Percentiles rank a stretch among this genome's conserved stretches.
phyloP scores from a whole-genome alignment of 169 alveolate genomes.

The Plasmodium billcollinsi region DNA sequence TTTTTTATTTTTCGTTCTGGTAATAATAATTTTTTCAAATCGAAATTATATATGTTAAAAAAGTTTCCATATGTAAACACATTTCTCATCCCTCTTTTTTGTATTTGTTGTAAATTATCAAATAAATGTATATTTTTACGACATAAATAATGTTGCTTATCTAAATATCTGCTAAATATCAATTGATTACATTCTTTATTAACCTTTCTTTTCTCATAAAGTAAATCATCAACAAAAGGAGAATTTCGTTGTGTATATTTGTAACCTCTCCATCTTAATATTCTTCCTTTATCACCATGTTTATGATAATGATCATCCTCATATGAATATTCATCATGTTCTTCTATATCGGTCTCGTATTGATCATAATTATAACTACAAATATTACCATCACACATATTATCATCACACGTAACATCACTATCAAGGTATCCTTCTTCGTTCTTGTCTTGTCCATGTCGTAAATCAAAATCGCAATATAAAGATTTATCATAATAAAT shows the following conservation, averaged over 20 bases:
- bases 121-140: not conserved
- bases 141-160: not conserved
- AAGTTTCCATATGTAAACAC: slow-evolving; percentile 11
- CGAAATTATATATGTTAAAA: slow-evolving; percentile 41
- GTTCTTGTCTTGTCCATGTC: no score
- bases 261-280: not conserved
- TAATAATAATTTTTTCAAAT: slow-evolving; percentile 8
- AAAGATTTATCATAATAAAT: slow-evolving; percentile 16
- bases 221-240: not conserved
- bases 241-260: not conserved
- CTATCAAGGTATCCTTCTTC: not conserved
- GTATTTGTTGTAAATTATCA: slow-evolving; percentile 33
- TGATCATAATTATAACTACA: no score
- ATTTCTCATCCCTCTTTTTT: slow-evolving; percentile 41
- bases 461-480: slow-evolving; percentile 24
- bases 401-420: no score
- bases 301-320: no score
- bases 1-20: not conserved
- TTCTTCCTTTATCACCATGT: not conserved
- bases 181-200: not conserved
- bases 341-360: no score
- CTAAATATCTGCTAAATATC: slow-evolving; percentile 9
- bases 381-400: no score
- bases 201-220: not conserved
- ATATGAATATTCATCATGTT: no score